Evolutionary conservation across 2,329 filamentous ascomycete species (phyloP), one percentile per base, ranked within the genome.

Genomic region (Cladosporium sp.): DNA sequence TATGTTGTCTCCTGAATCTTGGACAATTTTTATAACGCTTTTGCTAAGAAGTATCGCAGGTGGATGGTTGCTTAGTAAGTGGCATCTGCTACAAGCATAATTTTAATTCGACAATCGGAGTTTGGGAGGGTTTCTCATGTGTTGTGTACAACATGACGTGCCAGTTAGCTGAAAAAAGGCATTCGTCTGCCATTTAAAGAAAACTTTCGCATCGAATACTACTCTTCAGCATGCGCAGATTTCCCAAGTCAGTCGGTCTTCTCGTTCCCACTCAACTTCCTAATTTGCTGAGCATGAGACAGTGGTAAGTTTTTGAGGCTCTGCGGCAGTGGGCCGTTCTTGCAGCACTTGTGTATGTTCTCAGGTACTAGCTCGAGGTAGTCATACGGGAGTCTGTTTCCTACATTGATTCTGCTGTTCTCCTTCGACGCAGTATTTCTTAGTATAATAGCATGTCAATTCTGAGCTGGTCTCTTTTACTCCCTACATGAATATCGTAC

Each of bases 41-140:
- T 28, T 14, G 25, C 43, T 28, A 14, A 54, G 26, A 7, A 32
- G 11, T 1, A 11, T 32, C 23, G 36, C 46, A 65, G 63, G 63
- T 65, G 63, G 63, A 65, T 65, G 63, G 57, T 65, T 46, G 63
- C 63, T 7, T 65, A 59, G 23, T 28, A 36, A 43, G 18, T 10
- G 14, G n/a, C 39, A 46, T 46, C n/a, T 46, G 39, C 39, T 46
- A 21, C 39, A 46, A 46, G n/a, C 21, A 23, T 21, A 46, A 46
- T 46, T n/a, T 46, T 46, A 21, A 13, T 54, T n/a, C 26, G 18
- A 25, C 7, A 28, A 28, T 7, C 13, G 48, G 23, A 16, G 23
- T 51, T 51, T 28, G 11, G 48, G 23, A 26, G 26, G 23, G 23
- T 18, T 7, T 28, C 13, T 28, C 25, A n/a, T 46, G 7, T 23